Evolutionary conservation across 140 eudicot species (phyloP).

Genomic region (Stevia rebaudiana): DNA sequence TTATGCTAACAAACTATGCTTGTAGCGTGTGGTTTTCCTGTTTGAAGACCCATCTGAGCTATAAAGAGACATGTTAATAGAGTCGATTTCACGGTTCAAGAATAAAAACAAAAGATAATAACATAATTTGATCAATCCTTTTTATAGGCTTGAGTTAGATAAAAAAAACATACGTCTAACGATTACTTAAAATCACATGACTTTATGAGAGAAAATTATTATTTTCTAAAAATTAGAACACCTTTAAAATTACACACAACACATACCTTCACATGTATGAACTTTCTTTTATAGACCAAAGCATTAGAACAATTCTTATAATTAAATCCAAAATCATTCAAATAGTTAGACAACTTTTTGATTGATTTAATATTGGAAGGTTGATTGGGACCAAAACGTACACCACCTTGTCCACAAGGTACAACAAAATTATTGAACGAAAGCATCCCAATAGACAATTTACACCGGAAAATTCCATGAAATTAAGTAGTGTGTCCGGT

Average conservation of each 20-base stretch:
- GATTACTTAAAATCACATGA: not conserved
- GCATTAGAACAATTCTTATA: too few species aligned
- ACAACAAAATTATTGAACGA: not conserved
- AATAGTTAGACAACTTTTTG: not conserved
- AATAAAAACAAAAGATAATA: too few species aligned
- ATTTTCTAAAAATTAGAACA: not conserved
- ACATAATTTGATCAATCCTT: too few species aligned
- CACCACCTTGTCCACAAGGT: slow-evolving; percentile 2
- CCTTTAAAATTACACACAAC: not conserved
- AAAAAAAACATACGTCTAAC: too few species aligned
- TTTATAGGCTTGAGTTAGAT: too few species aligned
- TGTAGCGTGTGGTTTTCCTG: too few species aligned
- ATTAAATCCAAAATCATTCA: not conserved
- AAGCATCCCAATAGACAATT: slow-evolving; percentile 1
- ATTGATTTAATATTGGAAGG: not conserved
- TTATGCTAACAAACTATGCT: too few species aligned
- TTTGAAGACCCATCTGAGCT: too few species aligned
- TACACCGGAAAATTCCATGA: not conserved
- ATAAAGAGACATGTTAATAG: too few species aligned
- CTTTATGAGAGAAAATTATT: not conserved
- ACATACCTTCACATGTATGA: too few species aligned
- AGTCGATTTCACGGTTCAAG: too few species aligned
- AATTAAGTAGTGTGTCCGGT: slow-evolving; percentile 3
- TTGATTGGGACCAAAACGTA: not conserved
- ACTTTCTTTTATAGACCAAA: too few species aligned